Percentiles rank a stretch among this genome's conserved stretches.
Evolutionary conservation across 225 moss, liverwort and hornwort genomes (phyloP).

Genomic region (Marchantia paleacea): DNA sequence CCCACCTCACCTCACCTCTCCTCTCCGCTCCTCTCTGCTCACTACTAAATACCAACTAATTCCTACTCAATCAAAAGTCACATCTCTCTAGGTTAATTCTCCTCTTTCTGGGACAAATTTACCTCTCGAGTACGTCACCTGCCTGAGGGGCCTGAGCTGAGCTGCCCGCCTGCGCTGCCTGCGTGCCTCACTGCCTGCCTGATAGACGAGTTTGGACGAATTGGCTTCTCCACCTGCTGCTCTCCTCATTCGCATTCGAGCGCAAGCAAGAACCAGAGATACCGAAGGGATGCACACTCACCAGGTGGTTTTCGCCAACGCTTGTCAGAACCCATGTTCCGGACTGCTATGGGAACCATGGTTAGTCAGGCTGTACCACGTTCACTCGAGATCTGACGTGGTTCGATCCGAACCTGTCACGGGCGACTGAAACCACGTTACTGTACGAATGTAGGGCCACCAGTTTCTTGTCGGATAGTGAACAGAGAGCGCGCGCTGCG

Average conservation of each 20-base stretch:
- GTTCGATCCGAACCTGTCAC: neutral
- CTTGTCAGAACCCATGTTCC: slow-evolving; percentile 12
- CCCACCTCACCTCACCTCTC: neutral
- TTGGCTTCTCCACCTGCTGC: neutral
- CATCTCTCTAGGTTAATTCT: slow-evolving; percentile 2
- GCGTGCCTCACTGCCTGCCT: neutral
- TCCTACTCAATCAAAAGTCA: neutral
- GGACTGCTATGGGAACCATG: neutral
- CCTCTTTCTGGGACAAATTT: neutral
- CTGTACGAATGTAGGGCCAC: neutral
- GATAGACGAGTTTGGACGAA: neutral
- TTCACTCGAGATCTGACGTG: neutral
- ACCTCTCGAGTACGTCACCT: neutral
- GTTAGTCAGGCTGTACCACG: slow-evolving; percentile 7
- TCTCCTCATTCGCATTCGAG: neutral
- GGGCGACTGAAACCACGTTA: neutral
- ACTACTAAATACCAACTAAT: neutral
- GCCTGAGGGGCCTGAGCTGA: neutral
- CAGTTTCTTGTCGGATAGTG: neutral
- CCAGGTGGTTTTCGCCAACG: slow-evolving; percentile 1
- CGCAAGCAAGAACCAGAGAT: neutral
- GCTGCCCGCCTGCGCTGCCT: neutral
- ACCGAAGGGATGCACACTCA: neutral
- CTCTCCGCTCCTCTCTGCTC: neutral
- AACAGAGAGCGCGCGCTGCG: neutral